Base-by-base conservation (phyloP, 2,329 filamentous ascomycete species). In the Colletotrichum plurivorum region DNA sequence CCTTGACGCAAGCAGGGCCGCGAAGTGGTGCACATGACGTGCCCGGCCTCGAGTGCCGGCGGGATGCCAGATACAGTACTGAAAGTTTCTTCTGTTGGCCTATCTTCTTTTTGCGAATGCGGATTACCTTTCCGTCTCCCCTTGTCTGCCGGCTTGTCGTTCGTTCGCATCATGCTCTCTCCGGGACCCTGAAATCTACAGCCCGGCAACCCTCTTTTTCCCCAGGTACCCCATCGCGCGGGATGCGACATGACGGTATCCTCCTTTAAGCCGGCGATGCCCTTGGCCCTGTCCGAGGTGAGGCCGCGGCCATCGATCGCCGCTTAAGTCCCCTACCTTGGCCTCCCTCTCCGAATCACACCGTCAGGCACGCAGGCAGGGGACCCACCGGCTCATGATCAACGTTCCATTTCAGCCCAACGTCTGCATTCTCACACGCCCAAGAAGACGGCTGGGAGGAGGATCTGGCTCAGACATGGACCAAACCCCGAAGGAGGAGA, bases 331-430 rank as follows among this genome's bases (percentile, higher is more conserved):
- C 59, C 59, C 20, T 52, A 10, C 27, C 39, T 20, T 39, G 18
- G 15, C 10, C 20, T 16, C 43, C 49, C 31, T 22, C 22, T 8
- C 54, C 31, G 51, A 59, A 31, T 15, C 48, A 65, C 56, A 27
- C 22, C 22, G 43, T 69, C 52, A 61, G 62, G 67, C 67, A 69
- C 62, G 45, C 27, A 66, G 41, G 55, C 62, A 53, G 49, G 25
- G 48, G n/a, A 25, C 13, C 51, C 39, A 54, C 56, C 43, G 62
- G 63, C 55, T 54, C 55, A 69, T 57, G 62, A 67, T 69, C 67
- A 52, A 36, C 55, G 55, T 46, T 66, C 1, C 55, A 48, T 66
- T 69, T 60, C 67, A 61, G 67, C 67, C 67, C 67, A 61, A 69
- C 52, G 22, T 54, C 39, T 31, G 51, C 16, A 27, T 5, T 12